Percentiles rank a stretch among this genome's conserved stretches.
Conservation (phyloP, 2,329 filamentous ascomycete species). For the Ampelomyces quisqualis region DNA sequence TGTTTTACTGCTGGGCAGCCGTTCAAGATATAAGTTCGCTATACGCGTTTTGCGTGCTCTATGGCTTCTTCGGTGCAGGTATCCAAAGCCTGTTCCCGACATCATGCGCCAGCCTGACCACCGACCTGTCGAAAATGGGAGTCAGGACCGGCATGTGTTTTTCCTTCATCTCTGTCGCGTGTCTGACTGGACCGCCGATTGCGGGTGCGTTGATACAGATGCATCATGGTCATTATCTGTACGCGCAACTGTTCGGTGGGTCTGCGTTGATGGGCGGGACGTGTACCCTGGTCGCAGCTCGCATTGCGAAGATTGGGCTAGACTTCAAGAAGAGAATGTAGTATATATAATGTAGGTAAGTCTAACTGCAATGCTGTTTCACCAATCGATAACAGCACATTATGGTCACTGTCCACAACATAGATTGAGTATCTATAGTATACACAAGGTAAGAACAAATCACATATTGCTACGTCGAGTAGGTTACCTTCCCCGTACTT, state of each 20-base stretch:
- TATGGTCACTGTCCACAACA: no score
- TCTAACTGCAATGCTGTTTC: no score
- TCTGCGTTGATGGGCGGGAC: slow-evolving; percentile 1
- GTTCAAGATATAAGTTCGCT: slow-evolving; percentile 6
- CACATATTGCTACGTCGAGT: no score
- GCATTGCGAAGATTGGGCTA: slow-evolving; percentile 1
- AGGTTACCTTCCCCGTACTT: no score
- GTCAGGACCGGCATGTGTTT: slow-evolving; percentile 23
- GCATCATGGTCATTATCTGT: slow-evolving; percentile 14
- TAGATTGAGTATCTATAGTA: no score
- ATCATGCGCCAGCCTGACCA: slow-evolving; percentile 5
- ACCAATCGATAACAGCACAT: no score
- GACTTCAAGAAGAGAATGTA: slow-evolving; percentile 1
- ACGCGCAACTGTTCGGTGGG: slow-evolving; percentile 6
- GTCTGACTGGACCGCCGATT: slow-evolving; percentile 19
- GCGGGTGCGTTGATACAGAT: slow-evolving; percentile 20
- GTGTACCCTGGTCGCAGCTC: not conserved
- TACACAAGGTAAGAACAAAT: no score
- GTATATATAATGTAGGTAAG: no score
- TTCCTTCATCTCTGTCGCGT: slow-evolving; percentile 16
- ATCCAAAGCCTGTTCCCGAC: slow-evolving; percentile 12
- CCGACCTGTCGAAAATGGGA: slow-evolving; percentile 21
- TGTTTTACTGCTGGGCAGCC: slow-evolving; percentile 27
- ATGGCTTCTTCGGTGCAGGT: slow-evolving; percentile 11
- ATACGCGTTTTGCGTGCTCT: slow-evolving; percentile 13